A percentile compares a stretch with the other conserved stretches of the same genome.
These are phyloP conservation scores for Helianthus tuberosus DNA, from an alignment of 129 eudicot species.

Conservation along the genomic window DNA sequence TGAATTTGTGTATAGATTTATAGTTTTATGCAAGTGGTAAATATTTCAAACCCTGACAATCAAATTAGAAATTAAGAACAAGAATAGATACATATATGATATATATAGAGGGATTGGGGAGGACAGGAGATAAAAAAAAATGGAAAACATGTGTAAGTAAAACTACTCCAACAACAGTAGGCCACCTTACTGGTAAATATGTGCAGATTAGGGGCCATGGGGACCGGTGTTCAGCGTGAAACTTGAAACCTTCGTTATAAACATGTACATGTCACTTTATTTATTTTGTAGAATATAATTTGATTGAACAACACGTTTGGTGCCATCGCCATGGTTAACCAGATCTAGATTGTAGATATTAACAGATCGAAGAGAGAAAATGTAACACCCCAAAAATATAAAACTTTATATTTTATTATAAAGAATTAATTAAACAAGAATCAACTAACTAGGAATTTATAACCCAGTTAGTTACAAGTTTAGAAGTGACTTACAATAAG, in stretches of 20 bases:
- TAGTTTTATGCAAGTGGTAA: not conserved
- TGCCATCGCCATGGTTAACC: slow-evolving; percentile 52
- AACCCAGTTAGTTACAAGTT: too few species aligned
- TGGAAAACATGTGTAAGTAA: too few species aligned
- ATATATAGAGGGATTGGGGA: not conserved
- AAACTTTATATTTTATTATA: too few species aligned
- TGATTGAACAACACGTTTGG: slow-evolving; percentile 73
- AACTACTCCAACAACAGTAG: not conserved
- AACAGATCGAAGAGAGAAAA: slow-evolving; percentile 16
- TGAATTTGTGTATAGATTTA: slow-evolving; percentile 4
- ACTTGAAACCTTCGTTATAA: not conserved
- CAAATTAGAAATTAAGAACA: not conserved
- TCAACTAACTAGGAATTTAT: too few species aligned
- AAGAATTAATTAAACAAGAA: too few species aligned
- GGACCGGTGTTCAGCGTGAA: not conserved
- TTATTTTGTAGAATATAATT: too few species aligned
- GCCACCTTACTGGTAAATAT: not conserved
- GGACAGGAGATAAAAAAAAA: not conserved
- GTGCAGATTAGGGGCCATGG: not conserved
- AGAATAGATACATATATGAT: not conserved
- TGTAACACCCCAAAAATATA: too few species aligned
- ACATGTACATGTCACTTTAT: not conserved
- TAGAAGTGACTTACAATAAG: too few species aligned
- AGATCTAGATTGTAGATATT: slow-evolving; percentile 31
- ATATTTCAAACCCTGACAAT: not conserved